Evolutionary conservation across 2,329 filamentous ascomycete species (phyloP), one percentile per base, ranked within the genome.

Genomic region (Sporothrix brasiliensis): DNA sequence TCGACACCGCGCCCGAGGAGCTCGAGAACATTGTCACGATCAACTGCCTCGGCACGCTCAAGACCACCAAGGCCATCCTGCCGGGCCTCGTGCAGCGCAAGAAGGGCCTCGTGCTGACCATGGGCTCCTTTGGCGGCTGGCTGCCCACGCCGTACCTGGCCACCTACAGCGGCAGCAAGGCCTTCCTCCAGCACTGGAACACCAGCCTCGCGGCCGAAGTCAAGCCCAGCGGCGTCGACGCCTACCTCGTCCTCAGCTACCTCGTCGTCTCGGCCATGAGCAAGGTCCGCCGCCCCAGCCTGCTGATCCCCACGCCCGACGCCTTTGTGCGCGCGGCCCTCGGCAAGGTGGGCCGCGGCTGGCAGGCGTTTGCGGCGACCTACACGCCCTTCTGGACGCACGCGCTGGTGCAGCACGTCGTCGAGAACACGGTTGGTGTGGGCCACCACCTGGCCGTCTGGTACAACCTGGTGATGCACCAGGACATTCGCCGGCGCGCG

Each of bases 161-260:
- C 14, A 98, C 95, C 3, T 99, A 99, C 85, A 96, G 92, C 58
- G 95, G 95, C 74, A 95, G 91, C 87, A 99, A 99, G 83, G 94
- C 95, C 1, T 99, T 99, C 86, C 86, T 99, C 65, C 94, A 98
- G 82, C 91, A 97, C 78, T 99, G 95, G 95, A 97, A 92, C 74
- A 91, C 89, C 6, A 89, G 95, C 13, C 86, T 99, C 16, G 92
- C 91, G 0, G 87, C 90, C 16, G 95, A 99, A 81, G 86, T 99
- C 41, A 88, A 91, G 73, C 88, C 90, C 1, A 86, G 92, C 76
- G 92, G 92, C 70, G 89, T 99, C 53, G 90, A 93, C 74, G 93
- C 97, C n/a, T 90, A 98, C 80, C 88, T 98, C 65, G 90, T 97
- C 39, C 87, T 98, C 75, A 93, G 91, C 76, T 96, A 99, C 80